Evolutionary conservation across 1,139 yeast genomes (phyloP).

Genomic region (Citeromyces siamensis): DNA sequence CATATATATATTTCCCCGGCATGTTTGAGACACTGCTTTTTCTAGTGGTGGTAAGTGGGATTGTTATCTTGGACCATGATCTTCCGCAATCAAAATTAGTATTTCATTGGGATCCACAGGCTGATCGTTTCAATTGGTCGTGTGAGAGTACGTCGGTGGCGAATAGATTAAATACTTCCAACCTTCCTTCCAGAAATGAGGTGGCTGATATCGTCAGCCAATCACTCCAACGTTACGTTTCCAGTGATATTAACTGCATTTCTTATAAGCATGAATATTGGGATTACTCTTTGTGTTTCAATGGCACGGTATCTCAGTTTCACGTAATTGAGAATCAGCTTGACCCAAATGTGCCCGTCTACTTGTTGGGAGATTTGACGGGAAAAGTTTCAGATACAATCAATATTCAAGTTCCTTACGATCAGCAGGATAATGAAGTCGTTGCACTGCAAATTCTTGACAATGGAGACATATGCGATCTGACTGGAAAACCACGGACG

Average conservation of each 20-base stretch:
- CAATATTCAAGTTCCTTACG: neutral
- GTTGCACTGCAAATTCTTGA: constrained; percentile 35
- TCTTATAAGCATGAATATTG: constrained; percentile 9
- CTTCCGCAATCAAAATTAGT: neutral
- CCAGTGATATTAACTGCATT: constrained; percentile 4
- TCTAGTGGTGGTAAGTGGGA: neutral
- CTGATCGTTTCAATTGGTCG: neutral
- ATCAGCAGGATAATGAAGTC: neutral
- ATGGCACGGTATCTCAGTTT: constrained; percentile 8
- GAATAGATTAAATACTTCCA: too few species aligned
- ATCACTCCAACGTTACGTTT: neutral
- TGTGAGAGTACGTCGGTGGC: neutral
- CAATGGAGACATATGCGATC: constrained; percentile 63
- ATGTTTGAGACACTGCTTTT: neutral
- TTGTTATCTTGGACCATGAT: neutral
- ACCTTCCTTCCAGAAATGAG: too few species aligned
- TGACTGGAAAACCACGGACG: constrained; percentile 50
- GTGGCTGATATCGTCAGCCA: too few species aligned
- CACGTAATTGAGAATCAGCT: constrained; percentile 6
- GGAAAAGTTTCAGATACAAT: neutral
- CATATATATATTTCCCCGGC: too few species aligned
- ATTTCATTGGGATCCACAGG: neutral
- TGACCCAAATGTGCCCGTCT: constrained; percentile 4
- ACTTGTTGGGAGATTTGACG: constrained; percentile 5
- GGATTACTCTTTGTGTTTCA: constrained; percentile 10